Evolutionary conservation across 2,329 filamentous ascomycete species (phyloP).

Genomic region (Xylariaceae sp.): DNA sequence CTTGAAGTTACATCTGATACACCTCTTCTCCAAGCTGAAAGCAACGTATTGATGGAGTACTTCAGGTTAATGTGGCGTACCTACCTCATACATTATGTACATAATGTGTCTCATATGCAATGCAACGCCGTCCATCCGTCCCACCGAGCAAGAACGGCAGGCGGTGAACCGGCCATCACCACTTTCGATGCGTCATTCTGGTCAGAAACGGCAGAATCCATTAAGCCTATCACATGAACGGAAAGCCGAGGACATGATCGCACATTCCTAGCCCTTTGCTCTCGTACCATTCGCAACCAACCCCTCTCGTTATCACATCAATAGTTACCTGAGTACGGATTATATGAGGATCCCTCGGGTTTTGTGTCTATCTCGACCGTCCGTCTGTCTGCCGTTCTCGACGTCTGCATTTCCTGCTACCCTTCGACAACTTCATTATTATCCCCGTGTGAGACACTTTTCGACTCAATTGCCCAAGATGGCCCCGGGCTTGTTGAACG

Average conservation of each 20-base stretch:
- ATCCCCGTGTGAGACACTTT: slow-evolving; percentile 7
- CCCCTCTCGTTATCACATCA: too few species aligned
- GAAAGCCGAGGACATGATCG: background rate
- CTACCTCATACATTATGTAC: background rate
- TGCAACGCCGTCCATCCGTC: background rate
- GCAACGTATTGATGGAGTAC: background rate
- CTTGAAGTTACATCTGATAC: background rate
- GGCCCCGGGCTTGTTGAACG: slow-evolving; percentile 36
- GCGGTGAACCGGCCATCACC: slow-evolving; percentile 8
- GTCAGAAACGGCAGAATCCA: slow-evolving; percentile 15
- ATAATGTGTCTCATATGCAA: background rate
- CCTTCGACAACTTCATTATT: background rate
- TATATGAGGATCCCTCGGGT: slow-evolving; percentile 13
- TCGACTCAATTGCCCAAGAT: slow-evolving; percentile 25
- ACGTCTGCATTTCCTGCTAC: slow-evolving; percentile 2
- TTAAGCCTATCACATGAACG: slow-evolving; percentile 16
- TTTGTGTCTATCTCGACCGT: slow-evolving; percentile 3
- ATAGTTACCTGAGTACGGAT: background rate
- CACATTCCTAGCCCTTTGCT: background rate
- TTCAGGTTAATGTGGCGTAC: background rate
- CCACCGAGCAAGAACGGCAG: slow-evolving; percentile 5
- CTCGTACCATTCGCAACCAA: background rate
- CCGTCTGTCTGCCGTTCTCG: slow-evolving; percentile 6
- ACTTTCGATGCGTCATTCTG: slow-evolving; percentile 16
- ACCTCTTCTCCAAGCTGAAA: background rate